phyloP scores from a whole-genome alignment of 192 early-diverging fungal species.

The Backusella sp. region DNA sequence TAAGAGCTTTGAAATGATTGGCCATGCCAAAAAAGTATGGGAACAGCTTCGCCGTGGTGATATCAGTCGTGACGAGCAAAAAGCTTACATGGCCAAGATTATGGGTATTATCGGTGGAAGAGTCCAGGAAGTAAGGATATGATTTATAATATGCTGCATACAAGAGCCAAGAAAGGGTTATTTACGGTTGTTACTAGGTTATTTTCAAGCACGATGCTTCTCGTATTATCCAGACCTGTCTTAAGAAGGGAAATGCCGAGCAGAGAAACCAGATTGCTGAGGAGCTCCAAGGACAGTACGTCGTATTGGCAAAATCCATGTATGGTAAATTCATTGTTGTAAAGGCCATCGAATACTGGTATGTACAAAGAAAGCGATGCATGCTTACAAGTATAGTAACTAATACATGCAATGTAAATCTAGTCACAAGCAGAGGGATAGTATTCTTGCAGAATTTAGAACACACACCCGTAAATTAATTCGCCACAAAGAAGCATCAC shows the following conservation, averaged over 20 bases:
- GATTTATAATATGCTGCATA: background rate
- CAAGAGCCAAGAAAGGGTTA: background rate
- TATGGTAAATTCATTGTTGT: slow-evolving; percentile 90
- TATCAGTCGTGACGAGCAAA: slow-evolving; percentile 60
- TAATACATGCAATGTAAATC: background rate
- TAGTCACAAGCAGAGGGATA: slow-evolving; percentile 61
- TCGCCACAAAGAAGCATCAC: slow-evolving; percentile 85
- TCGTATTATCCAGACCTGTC: slow-evolving; percentile 84
- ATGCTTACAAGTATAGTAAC: too few species aligned
- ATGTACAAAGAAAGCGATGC: background rate
- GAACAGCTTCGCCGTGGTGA: slow-evolving; percentile 78
- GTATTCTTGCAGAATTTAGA: slow-evolving; percentile 77
- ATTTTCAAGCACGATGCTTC: slow-evolving; percentile 96
- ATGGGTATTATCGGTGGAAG: slow-evolving; percentile 81
- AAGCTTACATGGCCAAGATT: slow-evolving; percentile 70
- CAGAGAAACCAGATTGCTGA: slow-evolving; percentile 78
- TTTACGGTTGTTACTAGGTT: slow-evolving; percentile 36
- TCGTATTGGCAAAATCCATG: slow-evolving; percentile 69
- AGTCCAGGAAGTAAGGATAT: slow-evolving; percentile 61
- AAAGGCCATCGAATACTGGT: slow-evolving; percentile 85
- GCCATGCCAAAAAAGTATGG: slow-evolving; percentile 79
- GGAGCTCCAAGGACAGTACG: slow-evolving; percentile 77
- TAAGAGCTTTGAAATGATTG: slow-evolving; percentile 69
- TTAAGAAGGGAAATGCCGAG: slow-evolving; percentile 83
- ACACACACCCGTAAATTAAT: slow-evolving; percentile 82